Evolutionary conservation across 2,329 filamentous ascomycete species (phyloP), one percentile per base, ranked within the genome.

Genomic region (Dothistroma pini): DNA sequence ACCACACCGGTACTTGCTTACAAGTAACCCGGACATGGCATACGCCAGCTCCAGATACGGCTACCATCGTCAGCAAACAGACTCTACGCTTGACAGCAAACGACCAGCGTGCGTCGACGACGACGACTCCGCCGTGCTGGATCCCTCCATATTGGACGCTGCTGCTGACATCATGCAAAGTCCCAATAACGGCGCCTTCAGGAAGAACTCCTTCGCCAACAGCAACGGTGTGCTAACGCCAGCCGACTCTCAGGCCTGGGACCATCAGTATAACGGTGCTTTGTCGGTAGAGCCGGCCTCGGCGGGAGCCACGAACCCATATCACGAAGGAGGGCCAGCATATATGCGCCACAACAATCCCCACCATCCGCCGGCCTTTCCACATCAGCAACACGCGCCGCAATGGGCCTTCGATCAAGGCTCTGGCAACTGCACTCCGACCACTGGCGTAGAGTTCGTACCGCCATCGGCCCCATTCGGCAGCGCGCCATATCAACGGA

Each of bases 361-460:
- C 19, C 59, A 80, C 76, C 72, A 79, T n/a, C n/a, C n/a, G 79
- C 77, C 85, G 85, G 54, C 93, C 89, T 78, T 83, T 87, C 78
- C 85, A 86, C 62, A 80, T 88, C 63, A 79, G 80, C 80, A 82
- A 67, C 68, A 71, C 53, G 66, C 65, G 74, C 77, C 56, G 72
- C 60, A 64, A 63, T 93, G 89, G 89, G 79, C 86, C 54, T 82
- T 77, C 49, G 83, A 86, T 68, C 83, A 82, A 55, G 81, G 80
- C 69, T 89, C 89, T 29, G 89, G 86, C 56, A 85, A 90, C 64
- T 88, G 86, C 75, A 93, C 90, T 7, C 89, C 91, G 63, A 86
- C 86, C 63, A 80, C 85, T 65, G 92, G 90, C 72, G 86, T 86
- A 57, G 89, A 90, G 70, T 88, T 90, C 69, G 66, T 72, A 63